phyloP scores from a whole-genome alignment of 495 filamentous ascomycete species.

The Tetracladium marchalianum region DNA sequence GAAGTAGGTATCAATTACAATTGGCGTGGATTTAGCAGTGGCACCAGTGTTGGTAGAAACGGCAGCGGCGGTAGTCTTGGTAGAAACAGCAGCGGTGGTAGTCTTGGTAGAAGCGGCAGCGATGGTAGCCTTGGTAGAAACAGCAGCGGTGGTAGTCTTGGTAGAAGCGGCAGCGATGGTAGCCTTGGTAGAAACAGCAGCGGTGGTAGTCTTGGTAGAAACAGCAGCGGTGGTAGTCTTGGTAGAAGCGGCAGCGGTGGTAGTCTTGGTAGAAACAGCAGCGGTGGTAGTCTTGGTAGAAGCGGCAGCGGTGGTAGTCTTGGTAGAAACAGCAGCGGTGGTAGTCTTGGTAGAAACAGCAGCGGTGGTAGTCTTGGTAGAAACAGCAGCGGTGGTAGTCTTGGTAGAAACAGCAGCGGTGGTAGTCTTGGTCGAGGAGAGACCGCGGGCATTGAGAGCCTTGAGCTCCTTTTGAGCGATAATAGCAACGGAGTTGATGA shows the following conservation, averaged over 20 bases:
- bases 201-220: slow-evolving; percentile 18
- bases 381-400: background rate
- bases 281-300: slow-evolving; percentile 6
- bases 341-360: too few relatives aligned
- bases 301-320: slow-evolving; percentile 17
- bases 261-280: slow-evolving; percentile 1
- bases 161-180: slow-evolving; percentile 3
- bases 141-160: background rate
- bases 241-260: background rate
- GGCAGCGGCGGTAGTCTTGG: background rate
- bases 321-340: slow-evolving; percentile 18
- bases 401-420: slow-evolving; percentile 21
- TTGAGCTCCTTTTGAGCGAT: too few relatives aligned
- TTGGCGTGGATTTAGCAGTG: slow-evolving; percentile 6
- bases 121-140: slow-evolving; percentile 16
- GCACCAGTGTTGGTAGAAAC: background rate
- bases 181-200: slow-evolving; percentile 18
- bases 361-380: background rate
- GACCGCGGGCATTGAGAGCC: too few relatives aligned
- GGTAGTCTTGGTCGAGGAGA: slow-evolving; percentile 17
- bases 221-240: too few relatives aligned
- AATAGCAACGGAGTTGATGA: slow-evolving; percentile 2
- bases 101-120: slow-evolving; percentile 20
- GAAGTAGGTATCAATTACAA: slow-evolving; percentile 48
- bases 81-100: slow-evolving; percentile 6